A percentile compares a stretch with the other conserved stretches of the same genome.
Conservation (phyloP, 441 rosid species). For the Capsella rubella region DNA sequence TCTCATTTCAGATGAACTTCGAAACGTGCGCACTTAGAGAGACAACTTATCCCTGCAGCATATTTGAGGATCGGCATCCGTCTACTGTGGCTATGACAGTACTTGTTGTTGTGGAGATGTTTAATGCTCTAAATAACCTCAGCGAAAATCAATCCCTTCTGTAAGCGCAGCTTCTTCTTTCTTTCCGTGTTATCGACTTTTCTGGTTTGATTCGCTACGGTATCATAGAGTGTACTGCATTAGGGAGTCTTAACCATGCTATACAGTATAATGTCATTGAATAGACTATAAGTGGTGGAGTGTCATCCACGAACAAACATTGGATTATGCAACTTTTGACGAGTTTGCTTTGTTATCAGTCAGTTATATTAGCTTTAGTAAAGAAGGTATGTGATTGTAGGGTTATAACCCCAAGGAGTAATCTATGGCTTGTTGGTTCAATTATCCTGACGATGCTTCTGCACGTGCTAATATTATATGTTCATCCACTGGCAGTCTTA, state of each 20-base stretch:
- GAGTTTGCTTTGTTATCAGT: background rate
- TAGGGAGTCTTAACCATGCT: conserved; percentile 15
- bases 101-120: conserved; percentile 99
- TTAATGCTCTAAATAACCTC: conserved; percentile 97
- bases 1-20: conserved; percentile 79
- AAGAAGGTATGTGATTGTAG: conserved; percentile 54
- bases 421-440: conserved; percentile 96
- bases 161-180: conserved; percentile 58
- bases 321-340: conserved; percentile 18
- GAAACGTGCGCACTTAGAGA: conserved; percentile 90
- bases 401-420: conserved; percentile 98
- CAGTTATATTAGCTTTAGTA: conserved; percentile 18
- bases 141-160: conserved; percentile 96
- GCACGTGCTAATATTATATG: conserved; percentile 83
- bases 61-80: conserved; percentile 96
- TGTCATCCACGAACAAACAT: conserved; percentile 1
- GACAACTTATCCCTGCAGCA: conserved; percentile 88
- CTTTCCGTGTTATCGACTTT: conserved; percentile 15
- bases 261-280: background rate
- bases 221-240: conserved; percentile 8
- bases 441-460: conserved; percentile 91
- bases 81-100: conserved; percentile 98
- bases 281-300: conserved; percentile 22
- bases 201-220: conserved; percentile 18
- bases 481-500: conserved; percentile 85